Percentiles rank a stretch among this genome's conserved stretches.
phyloP scores from a whole-genome alignment of 305 asterid genomes.

The Ilex paraguariensis region DNA sequence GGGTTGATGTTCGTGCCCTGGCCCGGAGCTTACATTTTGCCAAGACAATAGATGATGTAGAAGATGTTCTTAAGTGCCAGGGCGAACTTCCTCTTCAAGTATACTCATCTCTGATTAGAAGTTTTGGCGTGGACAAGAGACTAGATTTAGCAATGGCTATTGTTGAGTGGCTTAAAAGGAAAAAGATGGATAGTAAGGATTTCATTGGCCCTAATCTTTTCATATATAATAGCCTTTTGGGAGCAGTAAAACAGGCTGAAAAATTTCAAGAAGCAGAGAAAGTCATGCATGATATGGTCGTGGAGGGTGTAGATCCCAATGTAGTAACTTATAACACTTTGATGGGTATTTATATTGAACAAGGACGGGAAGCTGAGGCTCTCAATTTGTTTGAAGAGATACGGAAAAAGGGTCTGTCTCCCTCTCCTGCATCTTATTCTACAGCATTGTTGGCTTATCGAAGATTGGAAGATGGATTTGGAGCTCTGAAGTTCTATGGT shows the following conservation, averaged over 20 bases:
- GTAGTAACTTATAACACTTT: conserved; percentile 69
- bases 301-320: conserved; percentile 54
- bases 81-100: conserved; percentile 75
- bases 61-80: conserved; percentile 52
- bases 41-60: conserved; percentile 65
- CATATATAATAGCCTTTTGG: conserved; percentile 75
- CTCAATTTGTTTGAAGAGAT: conserved; percentile 54
- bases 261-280: conserved; percentile 41
- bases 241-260: conserved; percentile 59
- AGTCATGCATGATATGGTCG: conserved; percentile 51
- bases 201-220: conserved; percentile 46
- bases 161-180: conserved; percentile 76
- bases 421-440: conserved; percentile 82
- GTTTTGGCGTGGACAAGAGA: conserved; percentile 72
- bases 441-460: conserved; percentile 64
- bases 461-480: conserved; percentile 72
- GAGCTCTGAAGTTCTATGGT: conserved; percentile 55
- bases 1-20: conserved; percentile 61
- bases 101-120: conserved; percentile 64
- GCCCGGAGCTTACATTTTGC: conserved; percentile 44
- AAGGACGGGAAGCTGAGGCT: conserved; percentile 65
- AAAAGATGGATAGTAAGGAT: conserved; percentile 35
- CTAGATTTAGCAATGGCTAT: conserved; percentile 58
- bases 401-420: conserved; percentile 49
- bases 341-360: conserved; percentile 68